Base-by-base conservation (phyloP, 495 filamentous ascomycete species). In the Bryoglossum gracile region DNA sequence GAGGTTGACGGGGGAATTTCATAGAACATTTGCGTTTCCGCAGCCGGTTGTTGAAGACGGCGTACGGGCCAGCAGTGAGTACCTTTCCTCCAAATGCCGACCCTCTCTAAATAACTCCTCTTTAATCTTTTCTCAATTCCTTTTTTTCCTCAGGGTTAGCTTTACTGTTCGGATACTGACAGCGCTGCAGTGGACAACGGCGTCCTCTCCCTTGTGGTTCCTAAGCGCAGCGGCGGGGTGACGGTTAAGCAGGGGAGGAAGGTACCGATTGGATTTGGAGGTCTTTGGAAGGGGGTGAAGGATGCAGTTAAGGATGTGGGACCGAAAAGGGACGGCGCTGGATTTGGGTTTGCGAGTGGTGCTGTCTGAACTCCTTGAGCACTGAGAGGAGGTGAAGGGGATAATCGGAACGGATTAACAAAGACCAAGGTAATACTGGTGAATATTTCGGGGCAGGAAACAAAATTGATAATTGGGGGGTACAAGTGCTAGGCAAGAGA, bases 151-250 rank as follows among this genome's bases (percentile, higher is more conserved):
- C n/a, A n/a, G n/a, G n/a, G n/a, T n/a, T n/a, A n/a, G n/a, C n/a
- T n/a, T n/a, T n/a, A n/a, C n/a, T n/a, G n/a, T n/a, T n/a, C n/a
- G n/a, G n/a, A n/a, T n/a, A n/a, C n/a, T n/a, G n/a, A n/a, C n/a
- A n/a, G n/a, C n/a, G n/a, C n/a, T n/a, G n/a, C n/a, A n/a, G n/a
- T 54, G 33, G 37, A 53, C 16, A 53, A 53, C 23, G 50, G 50
- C 2, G 39, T 57, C 8, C 36, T 57, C 45, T 22, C n/a, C 13
- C 16, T 57, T 18, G 17, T 38, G 11, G 42, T 57, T 1, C 50
- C 55, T 19, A 57, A 50, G 36, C 40, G 38, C 8, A 22, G 24
- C 14, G 24, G 45, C 25, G 25, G 43, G 22, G 26, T 19, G 30
- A 24, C 25, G 23, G 36, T 21, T 23, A 35, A 45, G 40, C 45